Conservation (phyloP, 768 basidiomycete genomes). For the Dacryopinax spathularia region DNA sequence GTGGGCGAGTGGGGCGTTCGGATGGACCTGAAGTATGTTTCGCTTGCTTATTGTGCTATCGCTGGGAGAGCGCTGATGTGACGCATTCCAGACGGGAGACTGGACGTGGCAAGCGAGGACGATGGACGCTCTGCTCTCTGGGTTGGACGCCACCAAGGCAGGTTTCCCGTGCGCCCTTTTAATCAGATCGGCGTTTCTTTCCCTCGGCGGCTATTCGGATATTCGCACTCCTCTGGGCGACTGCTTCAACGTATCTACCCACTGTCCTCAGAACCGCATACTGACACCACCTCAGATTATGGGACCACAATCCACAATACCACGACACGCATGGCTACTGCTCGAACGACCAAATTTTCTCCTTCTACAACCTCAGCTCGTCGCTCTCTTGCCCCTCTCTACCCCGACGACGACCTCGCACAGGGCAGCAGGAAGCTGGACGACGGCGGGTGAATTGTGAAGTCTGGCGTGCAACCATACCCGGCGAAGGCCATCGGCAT, state of each 20-base stretch:
- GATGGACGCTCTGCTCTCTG: conserved; percentile 90
- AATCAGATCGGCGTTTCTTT: no score
- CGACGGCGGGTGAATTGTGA: conserved; percentile 66
- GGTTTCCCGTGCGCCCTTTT: conserved; percentile 68
- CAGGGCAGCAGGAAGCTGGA: no score
- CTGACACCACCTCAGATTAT: conserved; percentile 47
- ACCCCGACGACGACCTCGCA: no score
- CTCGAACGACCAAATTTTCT: conserved; percentile 97
- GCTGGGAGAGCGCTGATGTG: conserved; percentile 47
- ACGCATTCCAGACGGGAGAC: conserved; percentile 56
- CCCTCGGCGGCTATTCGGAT: no score
- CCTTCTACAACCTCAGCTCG: conserved; percentile 49
- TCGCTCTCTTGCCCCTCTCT: conserved; percentile 39
- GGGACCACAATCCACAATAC: conserved; percentile 90
- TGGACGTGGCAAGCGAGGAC: conserved; percentile 74
- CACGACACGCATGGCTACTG: conserved; percentile 62
- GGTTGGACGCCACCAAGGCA: conserved; percentile 56
- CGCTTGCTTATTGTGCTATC: not conserved
- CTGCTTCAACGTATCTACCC: no score
- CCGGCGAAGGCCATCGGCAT: conserved; percentile 80
- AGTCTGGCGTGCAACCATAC: conserved; percentile 76
- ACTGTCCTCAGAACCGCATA: not conserved
- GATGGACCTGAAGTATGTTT: conserved; percentile 87
- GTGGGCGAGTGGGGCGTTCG: conserved; percentile 94
- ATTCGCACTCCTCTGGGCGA: no score